Evolutionary conservation across 352 stramenopile species (phyloP), one percentile per base, ranked within the genome.

Genomic region (Phytophthora sansomeana): DNA sequence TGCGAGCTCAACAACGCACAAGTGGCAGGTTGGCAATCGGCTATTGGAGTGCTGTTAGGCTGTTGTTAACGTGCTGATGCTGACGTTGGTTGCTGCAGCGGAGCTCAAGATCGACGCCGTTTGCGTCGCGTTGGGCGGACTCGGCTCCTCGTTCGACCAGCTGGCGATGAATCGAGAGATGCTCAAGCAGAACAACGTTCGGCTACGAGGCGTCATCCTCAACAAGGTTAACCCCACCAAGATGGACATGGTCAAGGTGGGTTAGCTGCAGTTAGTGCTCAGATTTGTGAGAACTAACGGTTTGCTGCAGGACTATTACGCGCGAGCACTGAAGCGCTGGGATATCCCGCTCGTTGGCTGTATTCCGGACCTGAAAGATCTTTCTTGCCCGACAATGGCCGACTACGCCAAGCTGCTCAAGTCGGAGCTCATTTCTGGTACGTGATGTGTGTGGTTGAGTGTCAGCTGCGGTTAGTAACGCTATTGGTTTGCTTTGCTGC

Each of bases 1-100:
- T 95, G 90, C 43, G 91, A 95, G 65, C 79, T 95, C 55, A 97
- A 95, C 72, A 97, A 97, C 66, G 91, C 91, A 6, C 85, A 95
- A 65, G 91, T 97, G 17, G 88, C 88, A 50, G 77, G 85, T 95
- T 81, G 21, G 35, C 17, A 47, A 9, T 3, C 10, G 7, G 28
- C 5, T n/a, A 13, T 11, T 16, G 58, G 17, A n/a, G 16, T 26
- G 10, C 13, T 19, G 35, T 42, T 32, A 19, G 41, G 32, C 30
- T 44, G 19, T 68, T 53, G 21, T 28, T 57, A 30, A 6, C 39
- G 28, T 44, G 28, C 16, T 63, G 17, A 67, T 44, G 13, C 48
- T 36, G 29, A 35, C 14, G n/a, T 67, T 24, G 21, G 24, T 29
- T 69, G 13, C 42, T 57, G 33, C 64, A 91, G 84, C 82, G 29